Evolutionary conservation across 257 asterid species (phyloP), one percentile per base, ranked within the genome.

Genomic region (Fraxinus cuspidata): DNA sequence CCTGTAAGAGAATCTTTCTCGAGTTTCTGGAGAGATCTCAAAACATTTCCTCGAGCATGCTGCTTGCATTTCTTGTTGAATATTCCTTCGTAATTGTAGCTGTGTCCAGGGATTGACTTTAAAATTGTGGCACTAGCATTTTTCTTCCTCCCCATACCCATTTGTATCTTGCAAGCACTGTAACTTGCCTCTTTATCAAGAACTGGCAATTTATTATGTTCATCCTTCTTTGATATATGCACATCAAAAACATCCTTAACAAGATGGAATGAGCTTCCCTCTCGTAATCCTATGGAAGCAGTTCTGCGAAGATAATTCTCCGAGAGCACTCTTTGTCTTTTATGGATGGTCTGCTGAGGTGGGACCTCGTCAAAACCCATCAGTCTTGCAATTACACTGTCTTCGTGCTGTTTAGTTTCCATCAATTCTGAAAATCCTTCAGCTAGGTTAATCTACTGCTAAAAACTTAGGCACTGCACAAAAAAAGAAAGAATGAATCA

Each of bases 301-400:
- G 80, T 81, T 81, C 83, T 92, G 7, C 78, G 82, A 76, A 90
- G 73, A 85, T 92, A 92, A 29, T 86, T 75, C 58, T 89, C 92
- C 8, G 97, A 94, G 66, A 90, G 87, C 75, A 86, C 92, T 78
- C 88, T 88, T 4, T 60, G 75, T 35, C 78, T 78, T 77, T 81
- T 81, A 51, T 25, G 78, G 51, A 72, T 4, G 10, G 83, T 81
- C 78, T 72, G 89, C 81, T 70, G 88, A 79, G 85, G 71, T 16
- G 78, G 84, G 63, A 72, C 71, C 80, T 87, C 84, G 44, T 90
- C 90, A 63, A 90, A 63, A 7, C 91, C 89, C 96, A 91, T 89
- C 63, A 91, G 72, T 71, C 71, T 79, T 29, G 88, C 89, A 66
- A 93, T 85, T 38, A 93, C 93, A 83, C 98, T 90, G 7, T 88